Percentiles rank a stretch among this genome's conserved stretches.
These are phyloP conservation scores for Quercus lobata DNA, from an alignment of 331 rosid species.

Conservation along the genomic window DNA sequence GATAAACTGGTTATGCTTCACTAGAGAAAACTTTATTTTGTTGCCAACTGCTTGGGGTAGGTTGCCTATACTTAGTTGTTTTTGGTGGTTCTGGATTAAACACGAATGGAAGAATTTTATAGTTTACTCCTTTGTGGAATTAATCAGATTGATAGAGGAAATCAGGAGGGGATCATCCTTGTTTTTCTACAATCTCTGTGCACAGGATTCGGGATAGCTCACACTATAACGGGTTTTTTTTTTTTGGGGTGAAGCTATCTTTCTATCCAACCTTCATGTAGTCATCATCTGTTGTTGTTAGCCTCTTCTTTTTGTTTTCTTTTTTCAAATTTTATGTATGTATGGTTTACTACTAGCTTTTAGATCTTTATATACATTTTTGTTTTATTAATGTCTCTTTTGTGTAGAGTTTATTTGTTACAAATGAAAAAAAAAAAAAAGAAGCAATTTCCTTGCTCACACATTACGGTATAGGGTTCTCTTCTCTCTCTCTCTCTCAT, in stretches of 20 bases:
- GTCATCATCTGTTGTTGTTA: not conserved
- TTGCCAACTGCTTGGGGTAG: not conserved
- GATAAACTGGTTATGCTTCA: not conserved
- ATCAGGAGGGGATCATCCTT: not conserved
- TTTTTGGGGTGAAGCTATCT: not conserved
- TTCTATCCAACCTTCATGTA: not conserved
- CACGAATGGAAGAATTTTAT: not conserved
- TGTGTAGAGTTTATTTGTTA: not conserved
- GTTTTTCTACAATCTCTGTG: not conserved
- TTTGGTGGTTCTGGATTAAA: not conserved
- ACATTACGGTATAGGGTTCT: no score
- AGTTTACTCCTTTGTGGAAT: not conserved
- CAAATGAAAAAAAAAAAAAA: not conserved
- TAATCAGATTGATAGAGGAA: not conserved
- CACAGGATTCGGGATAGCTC: not conserved
- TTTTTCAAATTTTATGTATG: not conserved
- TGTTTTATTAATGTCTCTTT: not conserved
- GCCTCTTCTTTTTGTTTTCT: no score
- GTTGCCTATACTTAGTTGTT: not conserved
- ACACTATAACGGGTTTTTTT: not conserved
- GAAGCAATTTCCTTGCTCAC: no score
- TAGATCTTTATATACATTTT: not conserved
- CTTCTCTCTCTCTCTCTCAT: no score
- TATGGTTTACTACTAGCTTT: not conserved
- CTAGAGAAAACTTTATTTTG: not conserved